Evolutionary conservation across 148 eudicot species (phyloP), one percentile per base, ranked within the genome.

Genomic region (Silene uniflora): DNA sequence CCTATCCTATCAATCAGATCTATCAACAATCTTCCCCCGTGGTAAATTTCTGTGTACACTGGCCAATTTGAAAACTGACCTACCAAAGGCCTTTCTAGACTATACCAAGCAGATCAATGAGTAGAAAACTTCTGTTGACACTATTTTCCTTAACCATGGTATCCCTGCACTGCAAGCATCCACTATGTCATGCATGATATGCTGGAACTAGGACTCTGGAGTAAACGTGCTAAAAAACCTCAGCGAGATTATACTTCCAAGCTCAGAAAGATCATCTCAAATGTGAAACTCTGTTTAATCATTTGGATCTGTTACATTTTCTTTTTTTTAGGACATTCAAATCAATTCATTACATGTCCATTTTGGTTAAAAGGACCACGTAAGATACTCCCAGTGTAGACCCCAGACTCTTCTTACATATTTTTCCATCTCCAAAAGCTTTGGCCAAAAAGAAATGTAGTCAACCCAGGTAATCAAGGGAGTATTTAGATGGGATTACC

Each of bases 1-100:
- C 71, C 25, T 42, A 27, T 55, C 32, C 7, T 58, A 39, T 55
- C 55, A 62, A 68, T 68, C 52, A 62, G 44, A 73, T 66, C 59
- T 9, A 18, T 65, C 42, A 25, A 59, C 68, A 0, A 13, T 46
- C 72, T 54, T 18, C 67, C 35, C 17, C 47, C 65, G 13, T 54
- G 7, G 49, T 24, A 76, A 17, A 22, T 7, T 29, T 19, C 39
- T 52, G 63, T 62, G 32, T 18, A 77, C 29, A 25, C 70, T 46
- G 64, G 11, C 29, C 62, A 58, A 61, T 58, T 67, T 22, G 72
- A 18, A 11, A 49, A 27, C 46, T 55, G 69, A 18, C 68, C 61
- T 35, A 54, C 32, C 54, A 44, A 3, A 42, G 4, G 35, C 35
- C 60, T 59, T 71, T 71, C 71, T 27, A 19, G n/a, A 17, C n/a